Evolutionary conservation across 2,329 filamentous ascomycete species (phyloP).

Genomic region (Arachnomyces sp.): DNA sequence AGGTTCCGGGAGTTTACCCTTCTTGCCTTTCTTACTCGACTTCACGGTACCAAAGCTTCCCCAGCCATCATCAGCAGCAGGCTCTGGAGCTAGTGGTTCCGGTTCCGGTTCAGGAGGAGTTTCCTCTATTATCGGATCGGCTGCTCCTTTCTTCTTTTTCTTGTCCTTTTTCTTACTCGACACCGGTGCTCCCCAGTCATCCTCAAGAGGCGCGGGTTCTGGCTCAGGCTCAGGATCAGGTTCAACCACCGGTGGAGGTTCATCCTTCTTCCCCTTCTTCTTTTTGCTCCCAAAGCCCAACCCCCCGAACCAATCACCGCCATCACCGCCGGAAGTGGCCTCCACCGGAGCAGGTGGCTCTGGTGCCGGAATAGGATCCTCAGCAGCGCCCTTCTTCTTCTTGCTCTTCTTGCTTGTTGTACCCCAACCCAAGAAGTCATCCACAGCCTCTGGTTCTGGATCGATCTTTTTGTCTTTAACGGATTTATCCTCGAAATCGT

Average conservation of each 20-base stretch:
- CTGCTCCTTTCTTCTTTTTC: background rate
- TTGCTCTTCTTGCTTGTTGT: slow-evolving; percentile 25
- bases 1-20: slow-evolving; percentile 27
- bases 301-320: slow-evolving; percentile 29
- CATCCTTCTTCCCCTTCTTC: slow-evolving; percentile 44
- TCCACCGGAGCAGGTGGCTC: slow-evolving; percentile 21
- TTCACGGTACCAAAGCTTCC: slow-evolving; percentile 27
- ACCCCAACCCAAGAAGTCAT: slow-evolving; percentile 18
- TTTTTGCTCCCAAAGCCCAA: slow-evolving; percentile 21
- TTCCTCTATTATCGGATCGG: slow-evolving; percentile 3
- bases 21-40: slow-evolving; percentile 38
- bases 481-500: slow-evolving; percentile 9
- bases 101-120: slow-evolving; percentile 12
- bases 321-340: slow-evolving; percentile 22
- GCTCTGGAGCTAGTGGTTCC: slow-evolving; percentile 16
- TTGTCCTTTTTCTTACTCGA: slow-evolving; percentile 1
- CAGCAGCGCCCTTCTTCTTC: slow-evolving; percentile 32
- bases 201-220: slow-evolving; percentile 17
- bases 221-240: slow-evolving; percentile 24
- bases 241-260: slow-evolving; percentile 26
- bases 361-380: slow-evolving; percentile 22
- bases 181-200: slow-evolving; percentile 5
- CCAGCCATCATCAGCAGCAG: slow-evolving; percentile 20
- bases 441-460: slow-evolving; percentile 18
- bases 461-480: slow-evolving; percentile 16